Base-by-base conservation (phyloP, 2,329 filamentous ascomycete genomes). In the Xylaria sp. region DNA sequence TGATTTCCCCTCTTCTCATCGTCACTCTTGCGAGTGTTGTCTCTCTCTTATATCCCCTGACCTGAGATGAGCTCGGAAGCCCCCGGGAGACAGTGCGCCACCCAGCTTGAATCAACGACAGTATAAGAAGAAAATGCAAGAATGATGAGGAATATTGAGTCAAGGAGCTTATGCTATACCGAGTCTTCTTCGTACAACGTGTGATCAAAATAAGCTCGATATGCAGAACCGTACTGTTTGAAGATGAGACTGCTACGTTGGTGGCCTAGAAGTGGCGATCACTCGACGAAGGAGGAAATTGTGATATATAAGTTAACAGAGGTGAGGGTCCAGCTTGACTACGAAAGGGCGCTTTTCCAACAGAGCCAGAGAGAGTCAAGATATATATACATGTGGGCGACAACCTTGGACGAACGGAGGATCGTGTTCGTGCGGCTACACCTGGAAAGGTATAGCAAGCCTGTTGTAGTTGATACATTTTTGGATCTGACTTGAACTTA, bases 251-350 rank as follows among this genome's bases (percentile, higher is more conserved):
- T 28, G n/a, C 48, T 23, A 39, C 37, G 41, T 44, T 48, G 18
- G 65, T 18, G 57, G 64, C 41, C 59, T 60, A 59, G 50, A 69
- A 51, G 69, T 65, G 31, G 61, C 67, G 28, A 65, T 41, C 23
- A n/a, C 31, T 67, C 7, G 25, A 67, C 55, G 25, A 50, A 67
- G 48, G 18, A 58, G 67, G 64, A 65, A 67, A 50, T 25, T 20
- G 31, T 65, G 67, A 67, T 69, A 64, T 66, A 63, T 34, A 67
- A 61, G 59, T 23, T 63, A 61, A 28, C 39, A 58, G 23, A 56
- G 39, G 46, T 44, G 52, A 62, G 46, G 65, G 37, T 51, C 46
- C 41, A 31, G 8, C 8, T 55, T 52, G 59, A 25, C 28, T 31
- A 41, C 52, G 25, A 62, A 8, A 61, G n/a, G 34, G 12, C 37